phyloP scores from a whole-genome alignment of 306 rosid genomes.

The Lotus japonicus region DNA sequence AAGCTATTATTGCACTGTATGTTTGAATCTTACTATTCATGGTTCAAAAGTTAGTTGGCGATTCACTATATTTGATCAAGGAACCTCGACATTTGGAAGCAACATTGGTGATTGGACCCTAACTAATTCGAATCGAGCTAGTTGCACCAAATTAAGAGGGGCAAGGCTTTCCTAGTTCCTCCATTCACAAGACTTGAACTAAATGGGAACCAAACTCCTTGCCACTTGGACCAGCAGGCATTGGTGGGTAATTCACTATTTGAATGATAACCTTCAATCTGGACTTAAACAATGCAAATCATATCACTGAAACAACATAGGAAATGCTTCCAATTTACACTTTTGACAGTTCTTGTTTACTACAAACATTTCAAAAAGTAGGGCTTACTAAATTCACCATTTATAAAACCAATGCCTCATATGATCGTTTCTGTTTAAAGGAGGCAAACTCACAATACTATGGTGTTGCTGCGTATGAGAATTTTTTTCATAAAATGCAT shows the following conservation, averaged over 20 bases:
- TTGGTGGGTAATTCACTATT: too few relatives aligned
- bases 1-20: background rate
- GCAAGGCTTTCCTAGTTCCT: too few relatives aligned
- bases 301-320: background rate
- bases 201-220: too few relatives aligned
- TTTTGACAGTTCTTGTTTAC: background rate
- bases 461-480: too few relatives aligned
- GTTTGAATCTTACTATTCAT: background rate
- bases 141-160: too few relatives aligned
- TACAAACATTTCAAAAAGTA: slow-evolving; percentile 1
- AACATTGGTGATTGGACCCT: too few relatives aligned
- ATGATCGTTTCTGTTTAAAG: background rate
- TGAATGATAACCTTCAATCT: background rate
- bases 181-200: too few relatives aligned
- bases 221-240: too few relatives aligned
- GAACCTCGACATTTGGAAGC: too few relatives aligned
- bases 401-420: background rate
- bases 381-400: background rate
- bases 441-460: background rate
- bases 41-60: background rate
- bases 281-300: background rate
- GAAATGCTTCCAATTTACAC: slow-evolving; percentile 8
- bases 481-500: background rate
- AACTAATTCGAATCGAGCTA: too few relatives aligned
- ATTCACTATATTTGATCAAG: background rate